Percentiles rank a stretch among this genome's conserved stretches.
Evolutionary conservation across 2,329 filamentous ascomycete species (phyloP).

Genomic region (Botrytis hyacinthi): DNA sequence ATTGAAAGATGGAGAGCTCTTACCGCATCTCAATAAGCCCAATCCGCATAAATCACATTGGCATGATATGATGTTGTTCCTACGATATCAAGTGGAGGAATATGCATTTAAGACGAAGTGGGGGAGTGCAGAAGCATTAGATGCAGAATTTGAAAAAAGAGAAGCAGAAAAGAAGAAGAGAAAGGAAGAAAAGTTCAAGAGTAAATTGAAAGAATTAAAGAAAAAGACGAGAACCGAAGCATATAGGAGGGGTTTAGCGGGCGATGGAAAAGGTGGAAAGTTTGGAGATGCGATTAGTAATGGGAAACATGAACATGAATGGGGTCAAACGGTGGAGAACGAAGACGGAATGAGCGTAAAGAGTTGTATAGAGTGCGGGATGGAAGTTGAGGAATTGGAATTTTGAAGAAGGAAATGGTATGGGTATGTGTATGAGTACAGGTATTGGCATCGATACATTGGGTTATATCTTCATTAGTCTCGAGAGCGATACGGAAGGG

Average conservation of each 20-base stretch:
- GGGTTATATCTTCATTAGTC: not conserved
- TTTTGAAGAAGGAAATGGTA: constrained; percentile 27
- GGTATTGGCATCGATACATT: not conserved
- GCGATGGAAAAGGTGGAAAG: constrained; percentile 46
- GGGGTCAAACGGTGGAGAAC: constrained; percentile 68
- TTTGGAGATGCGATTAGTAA: constrained; percentile 77
- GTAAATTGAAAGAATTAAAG: constrained; percentile 85
- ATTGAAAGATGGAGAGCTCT: constrained; percentile 79
- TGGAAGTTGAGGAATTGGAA: constrained; percentile 71
- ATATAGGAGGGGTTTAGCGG: constrained; percentile 68
- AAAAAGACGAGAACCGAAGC: constrained; percentile 90
- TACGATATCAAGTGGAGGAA: constrained; percentile 90
- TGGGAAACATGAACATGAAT: constrained; percentile 85
- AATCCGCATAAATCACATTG: constrained; percentile 96
- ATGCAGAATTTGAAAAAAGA: constrained; percentile 81
- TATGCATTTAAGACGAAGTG: constrained; percentile 89
- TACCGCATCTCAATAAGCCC: constrained; percentile 83
- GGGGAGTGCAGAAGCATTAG: constrained; percentile 81
- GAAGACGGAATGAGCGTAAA: constrained; percentile 75
- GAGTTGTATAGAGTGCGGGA: constrained; percentile 72
- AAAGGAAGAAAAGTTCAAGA: constrained; percentile 89
- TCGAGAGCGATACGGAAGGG: not conserved
- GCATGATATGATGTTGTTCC: constrained; percentile 98
- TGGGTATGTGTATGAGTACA: not conserved
- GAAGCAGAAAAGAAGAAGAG: constrained; percentile 76